These are phyloP conservation scores for Lindgomyces ingoldianus DNA, from an alignment of 495 filamentous ascomycete species.

Conservation along the genomic window DNA sequence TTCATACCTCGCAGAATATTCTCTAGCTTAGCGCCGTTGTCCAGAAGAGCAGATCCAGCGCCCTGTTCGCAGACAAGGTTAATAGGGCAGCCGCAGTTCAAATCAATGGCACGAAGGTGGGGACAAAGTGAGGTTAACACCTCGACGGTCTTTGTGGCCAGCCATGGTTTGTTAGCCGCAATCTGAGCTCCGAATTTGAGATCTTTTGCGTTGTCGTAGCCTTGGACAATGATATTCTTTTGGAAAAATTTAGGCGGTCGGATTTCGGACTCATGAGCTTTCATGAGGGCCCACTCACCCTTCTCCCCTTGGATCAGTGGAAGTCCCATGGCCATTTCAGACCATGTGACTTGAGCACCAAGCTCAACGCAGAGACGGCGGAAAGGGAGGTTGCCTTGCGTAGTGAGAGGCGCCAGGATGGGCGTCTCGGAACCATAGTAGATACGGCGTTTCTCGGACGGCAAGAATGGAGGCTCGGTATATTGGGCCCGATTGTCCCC, in stretches of 20 bases:
- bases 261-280: conserved; percentile 80
- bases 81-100: conserved; percentile 97
- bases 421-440: conserved; percentile 95
- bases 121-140: conserved; percentile 73
- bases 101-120: conserved; percentile 80
- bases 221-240: conserved; percentile 56
- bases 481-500: conserved; percentile 75
- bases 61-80: conserved; percentile 85
- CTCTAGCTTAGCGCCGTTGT: conserved; percentile 77
- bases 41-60: conserved; percentile 91
- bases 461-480: conserved; percentile 77
- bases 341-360: conserved; percentile 92
- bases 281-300: conserved; percentile 91
- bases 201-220: conserved; percentile 80
- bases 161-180: conserved; percentile 83
- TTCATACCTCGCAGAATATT: conserved; percentile 96
- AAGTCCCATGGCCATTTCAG: conserved; percentile 95
- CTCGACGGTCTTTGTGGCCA: conserved; percentile 84
- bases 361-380: conserved; percentile 86
- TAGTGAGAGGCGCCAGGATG: conserved; percentile 82
- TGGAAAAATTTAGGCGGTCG: conserved; percentile 61
- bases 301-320: conserved; percentile 89
- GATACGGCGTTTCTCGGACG: conserved; percentile 87
- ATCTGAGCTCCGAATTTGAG: conserved; percentile 90
- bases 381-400: conserved; percentile 97